Percentiles rank a stretch among this genome's conserved stretches.
Evolutionary conservation across 495 filamentous ascomycete genomes (phyloP).

Genomic region (Entonaema liquescens): DNA sequence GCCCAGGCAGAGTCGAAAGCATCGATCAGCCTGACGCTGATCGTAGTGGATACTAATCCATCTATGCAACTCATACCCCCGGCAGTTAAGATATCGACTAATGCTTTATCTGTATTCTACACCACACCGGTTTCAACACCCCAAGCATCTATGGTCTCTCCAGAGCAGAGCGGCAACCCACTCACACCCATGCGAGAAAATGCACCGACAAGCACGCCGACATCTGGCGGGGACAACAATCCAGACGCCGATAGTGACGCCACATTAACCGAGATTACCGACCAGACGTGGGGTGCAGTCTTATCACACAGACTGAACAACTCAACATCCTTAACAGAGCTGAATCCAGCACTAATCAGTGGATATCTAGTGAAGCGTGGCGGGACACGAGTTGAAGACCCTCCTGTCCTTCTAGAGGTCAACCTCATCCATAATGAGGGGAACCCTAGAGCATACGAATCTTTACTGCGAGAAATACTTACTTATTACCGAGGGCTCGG

Average conservation of each 20-base stretch:
- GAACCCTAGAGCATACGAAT: conserved; percentile 63
- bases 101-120: conserved; percentile 52
- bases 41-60: conserved; percentile 72
- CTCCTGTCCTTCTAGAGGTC: conserved; percentile 69
- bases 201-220: conserved; percentile 62
- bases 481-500: conserved; percentile 79
- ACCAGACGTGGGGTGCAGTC: conserved; percentile 84
- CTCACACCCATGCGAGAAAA: conserved; percentile 58
- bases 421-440: conserved; percentile 69
- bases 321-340: conserved; percentile 68
- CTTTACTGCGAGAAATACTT: conserved; percentile 74
- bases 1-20: conserved; percentile 54
- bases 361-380: conserved; percentile 82
- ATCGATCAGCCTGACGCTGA: conserved; percentile 64
- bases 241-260: conserved; percentile 74
- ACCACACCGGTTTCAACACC: conserved; percentile 67
- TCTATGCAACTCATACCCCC: conserved; percentile 71
- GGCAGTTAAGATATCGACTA: conserved; percentile 52
- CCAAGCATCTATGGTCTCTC: conserved; percentile 62
- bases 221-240: conserved; percentile 60
- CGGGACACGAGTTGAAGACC: conserved; percentile 66
- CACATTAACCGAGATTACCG: conserved; percentile 76
- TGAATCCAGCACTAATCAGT: conserved; percentile 70
- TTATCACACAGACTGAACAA: conserved; percentile 76
- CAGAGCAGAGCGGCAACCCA: conserved; percentile 61